Evolutionary conservation across 352 stramenopile genomes (phyloP), one percentile per base, ranked within the genome.

Genomic region (Phytophthora litchii): DNA sequence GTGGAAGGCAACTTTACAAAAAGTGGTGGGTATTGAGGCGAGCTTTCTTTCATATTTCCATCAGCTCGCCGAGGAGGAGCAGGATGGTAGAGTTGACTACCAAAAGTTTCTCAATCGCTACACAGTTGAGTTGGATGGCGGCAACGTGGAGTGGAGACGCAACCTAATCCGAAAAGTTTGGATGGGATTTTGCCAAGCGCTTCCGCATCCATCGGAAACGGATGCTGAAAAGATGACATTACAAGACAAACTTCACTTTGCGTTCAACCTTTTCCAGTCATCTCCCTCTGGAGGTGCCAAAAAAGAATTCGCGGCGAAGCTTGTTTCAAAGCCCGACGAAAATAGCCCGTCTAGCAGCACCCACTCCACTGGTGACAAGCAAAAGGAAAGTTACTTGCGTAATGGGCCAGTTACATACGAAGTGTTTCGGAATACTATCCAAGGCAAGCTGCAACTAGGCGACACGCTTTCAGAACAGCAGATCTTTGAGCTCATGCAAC

Each of bases 401-500:
- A 76, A 76, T 65, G 71, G 69, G 3, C 59, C 82, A 12, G 75
- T 92, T 38, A 91, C 83, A 16, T 93, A 93, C 54, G 81, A 90
- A 27, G 80, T 90, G 25, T 93, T 93, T 32, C 79, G 83, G 4
- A 75, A 76, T 5, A 93, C 83, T 10, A 77, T 93, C 19, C 81
- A 90, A 60, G 70, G 65, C 8, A 80, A 78, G 14, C 57, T 93
- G 5, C 71, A 80, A 11, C 65, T 93, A 0, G 55, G 63, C 1
- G 71, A 79, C 19, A 84, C 72, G 0, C 72, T 98, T 4, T 94
- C 86, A 12, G 88, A 95, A 57, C 83, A 95, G 41, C 88, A 97
- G 64, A 94, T 97, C 14, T 96, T 97, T 20, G 92, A 98, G 59
- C 61, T 98, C 19, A 98, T 98, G 92, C 81, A 96, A 53, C 82